Evolutionary conservation across 306 rosid genomes (phyloP), one percentile per base, ranked within the genome.

Genomic region (Herpetospermum pedunculosum): DNA sequence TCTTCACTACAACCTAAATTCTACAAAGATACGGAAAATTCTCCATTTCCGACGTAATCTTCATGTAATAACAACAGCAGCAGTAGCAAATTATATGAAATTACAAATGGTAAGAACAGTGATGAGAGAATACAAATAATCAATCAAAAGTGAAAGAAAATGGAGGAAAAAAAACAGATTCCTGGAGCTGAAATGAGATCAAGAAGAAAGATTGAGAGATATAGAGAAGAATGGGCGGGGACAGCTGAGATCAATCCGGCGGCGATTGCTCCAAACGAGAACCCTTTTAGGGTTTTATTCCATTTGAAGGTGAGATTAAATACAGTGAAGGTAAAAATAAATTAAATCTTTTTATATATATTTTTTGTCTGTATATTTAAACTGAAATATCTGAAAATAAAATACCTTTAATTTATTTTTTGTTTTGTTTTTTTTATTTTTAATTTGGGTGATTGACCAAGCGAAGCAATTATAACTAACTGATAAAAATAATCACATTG

Each of bases 271-370:
- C 34, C 34, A 52, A 34, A 37, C 67, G 65, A 73, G 76, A 73
- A 73, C 76, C 76, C 76, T 73, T 69, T 37, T 73, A 73, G 76
- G 76, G 76, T 73, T 73, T 73, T 73, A 57, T 73, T 52, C 32
- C 48, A 52, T 52, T 34, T 16, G 52, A 73, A 73, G 76, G 25
- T 35, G 67, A 54, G 76, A 73, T 48, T 73, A 69, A 69, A 69
- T 69, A 69, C 57, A 69, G 57, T 69, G 40, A 44, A 43, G 37
- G 53, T 68, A 68, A 67, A 63, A 63, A 63, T 14, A 47, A 47
- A 47, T 0, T 11, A 58, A 58, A 55, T 10, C 40, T 29, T 18
- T 63, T 0, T 11, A 55, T 55, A 29, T 67, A 3, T 67, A 25
- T n/a, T 37, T 43, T 6, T 68, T 21, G 48, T 38, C 21, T 5